Evolutionary conservation across 1,284 basidiomycete genomes (phyloP), one percentile per base, ranked within the genome.

Genomic region (Pseudozyma thailandica): DNA sequence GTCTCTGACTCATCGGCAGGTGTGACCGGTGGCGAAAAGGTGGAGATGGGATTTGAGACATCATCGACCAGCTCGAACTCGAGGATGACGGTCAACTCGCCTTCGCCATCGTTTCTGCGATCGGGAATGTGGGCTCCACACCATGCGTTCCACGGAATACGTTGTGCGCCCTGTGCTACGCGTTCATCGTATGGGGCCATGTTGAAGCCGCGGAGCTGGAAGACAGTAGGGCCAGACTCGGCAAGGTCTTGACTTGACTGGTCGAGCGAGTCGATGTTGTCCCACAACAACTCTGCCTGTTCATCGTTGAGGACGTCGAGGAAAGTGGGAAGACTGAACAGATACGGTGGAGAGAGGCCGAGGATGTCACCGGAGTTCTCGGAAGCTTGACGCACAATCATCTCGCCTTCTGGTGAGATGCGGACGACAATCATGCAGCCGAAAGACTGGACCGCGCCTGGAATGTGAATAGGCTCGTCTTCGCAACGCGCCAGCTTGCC

Each of bases 401-500:
- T 83, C 8, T 86, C 85, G 9, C 86, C 89, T 2, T 90, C 88
- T 12, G 87, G 84, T 27, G 88, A 84, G 75, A 92, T 89, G 64
- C 91, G 88, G 1, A 93, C 84, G 0, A 88, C 91, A 47, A 94
- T 87, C 16, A 94, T 86, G 1, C 93, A 90, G 9, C 92, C 92
- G 78, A 91, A 95, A 0, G 89, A 89, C 84, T 95, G 92, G 0
- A 94, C 88, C 0, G 92, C 90, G 2, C 92, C 92, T 3, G 92
- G 92, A 0, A 90, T 90, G 10, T 89, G 88, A 50, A 95, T 94
- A 0, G 92, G 92, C 89, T 94, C 92, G 75, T 94, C 92, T 81
- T 93, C 91, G 75, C 92, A 94, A 45, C 85, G 85, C 28, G 86
- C 83, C 10, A 93, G 73, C 48, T 87, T 85, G 0, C 91, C 91